Base-by-base conservation (phyloP, 352 stramenopile genomes). In the Pythium oligandrum region DNA sequence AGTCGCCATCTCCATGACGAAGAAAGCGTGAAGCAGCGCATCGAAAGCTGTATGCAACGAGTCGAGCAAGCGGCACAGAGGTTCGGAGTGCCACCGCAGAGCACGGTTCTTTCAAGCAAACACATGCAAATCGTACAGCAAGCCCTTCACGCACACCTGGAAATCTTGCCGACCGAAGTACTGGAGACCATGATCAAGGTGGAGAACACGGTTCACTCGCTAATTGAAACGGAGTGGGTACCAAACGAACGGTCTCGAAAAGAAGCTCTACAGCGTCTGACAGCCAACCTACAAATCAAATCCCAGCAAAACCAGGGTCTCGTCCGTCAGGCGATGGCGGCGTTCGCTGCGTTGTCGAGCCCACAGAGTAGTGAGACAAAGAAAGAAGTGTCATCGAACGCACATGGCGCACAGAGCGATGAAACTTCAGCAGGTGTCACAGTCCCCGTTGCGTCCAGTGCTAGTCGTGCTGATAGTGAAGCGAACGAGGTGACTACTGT, bases 221-320 rank as follows among this genome's bases (percentile, higher is more conserved):
- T 77, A 26, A 86, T 90, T 39, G 64, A 68, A 44, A 71, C 57
- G 6, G 64, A 88, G 51, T 90, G 79, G 79, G 53, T 73, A 8
- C 73, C 75, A 9, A 64, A 75, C 59, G 75, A 90, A 55, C 73
- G 71, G 42, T 66, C 65, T 17, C 65, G 73, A 1, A 69, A 75
- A 32, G 40, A 80, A 34, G 71, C 73, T 17, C 46, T 87, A 36
- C 67, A 84, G 5, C 49, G 53, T 0, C 63, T 86, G 30, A 78
- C 74, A 51, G 49, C 57, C 5, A 60, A 68, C 11, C 48, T 58
- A 1, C 56, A 55, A 11, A 57, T 52, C 2, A 82, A 76, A 48
- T 78, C 69, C 2, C 49, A 71, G 39, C 46, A 46, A 3, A 87
- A 70, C 30, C 66, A 87, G 55, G 67, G 61, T 1, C 63, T 88